These are phyloP conservation scores for Micractinium conductrix DNA, from an alignment of 139 green algal species.

Conservation along the genomic window DNA sequence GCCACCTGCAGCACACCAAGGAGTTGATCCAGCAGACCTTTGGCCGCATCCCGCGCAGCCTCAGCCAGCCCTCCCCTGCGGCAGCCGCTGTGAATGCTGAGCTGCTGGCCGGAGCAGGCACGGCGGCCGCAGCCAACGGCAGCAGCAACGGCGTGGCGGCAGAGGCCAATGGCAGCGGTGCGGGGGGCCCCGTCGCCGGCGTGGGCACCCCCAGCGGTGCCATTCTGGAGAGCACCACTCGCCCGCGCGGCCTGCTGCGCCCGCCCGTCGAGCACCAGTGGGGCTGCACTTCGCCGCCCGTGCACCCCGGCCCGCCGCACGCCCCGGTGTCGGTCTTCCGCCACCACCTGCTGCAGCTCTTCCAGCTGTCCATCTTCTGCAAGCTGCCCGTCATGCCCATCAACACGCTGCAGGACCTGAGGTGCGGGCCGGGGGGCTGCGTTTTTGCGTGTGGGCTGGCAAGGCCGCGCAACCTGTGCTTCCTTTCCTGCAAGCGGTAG, in stretches of 20 bases:
- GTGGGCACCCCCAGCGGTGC: conserved; percentile 19
- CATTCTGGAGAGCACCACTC: background rate
- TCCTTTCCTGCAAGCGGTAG: conserved; percentile 19
- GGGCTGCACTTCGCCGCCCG: conserved; percentile 53
- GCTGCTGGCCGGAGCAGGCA: background rate
- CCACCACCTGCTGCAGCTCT: conserved; percentile 96
- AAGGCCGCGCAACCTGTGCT: background rate
- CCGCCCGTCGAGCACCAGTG: conserved; percentile 93
- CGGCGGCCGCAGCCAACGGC: background rate
- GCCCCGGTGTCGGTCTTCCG: conserved; percentile 85
- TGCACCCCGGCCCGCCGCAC: conserved; percentile 32
- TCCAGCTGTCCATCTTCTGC: conserved; percentile 95
- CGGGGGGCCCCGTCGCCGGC: background rate
- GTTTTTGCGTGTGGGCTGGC: too few relatives aligned
- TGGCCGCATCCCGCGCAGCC: conserved; percentile 53
- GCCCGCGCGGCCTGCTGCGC: conserved; percentile 44
- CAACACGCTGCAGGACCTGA: conserved; percentile 75
- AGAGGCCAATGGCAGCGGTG: conserved; percentile 39
- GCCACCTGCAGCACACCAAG: conserved; percentile 37
- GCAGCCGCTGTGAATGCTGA: conserved; percentile 18
- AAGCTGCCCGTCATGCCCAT: conserved; percentile 92
- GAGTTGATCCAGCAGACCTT: conserved; percentile 78
- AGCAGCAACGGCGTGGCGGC: conserved; percentile 37
- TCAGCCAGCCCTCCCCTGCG: conserved; percentile 24
- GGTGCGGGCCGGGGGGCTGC: too few relatives aligned